phyloP scores from a whole-genome alignment of 768 basidiomycete genomes.

The Kwoniella sp. region DNA sequence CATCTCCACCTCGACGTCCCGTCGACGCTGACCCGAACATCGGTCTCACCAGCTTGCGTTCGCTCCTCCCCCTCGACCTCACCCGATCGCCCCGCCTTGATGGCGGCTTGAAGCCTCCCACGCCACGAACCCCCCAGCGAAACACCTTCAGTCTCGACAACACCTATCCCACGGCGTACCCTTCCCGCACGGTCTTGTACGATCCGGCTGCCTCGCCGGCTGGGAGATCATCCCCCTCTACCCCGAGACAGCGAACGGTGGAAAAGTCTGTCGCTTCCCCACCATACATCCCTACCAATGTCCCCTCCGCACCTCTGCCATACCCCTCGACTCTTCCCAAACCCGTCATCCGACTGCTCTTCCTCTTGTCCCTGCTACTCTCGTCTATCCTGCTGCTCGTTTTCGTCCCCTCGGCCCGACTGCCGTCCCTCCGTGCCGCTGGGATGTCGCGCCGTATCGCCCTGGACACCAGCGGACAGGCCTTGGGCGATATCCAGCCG shows the following conservation, averaged over 20 bases:
- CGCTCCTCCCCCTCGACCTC: constrained; percentile 19
- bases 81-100: constrained; percentile 13
- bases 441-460: constrained; percentile 26
- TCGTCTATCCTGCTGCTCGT: constrained; percentile 26
- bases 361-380: constrained; percentile 23
- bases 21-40: constrained; percentile 4
- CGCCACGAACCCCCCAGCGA: constrained; percentile 31
- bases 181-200: constrained; percentile 1
- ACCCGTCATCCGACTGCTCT: constrained; percentile 32
- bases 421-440: constrained; percentile 27
- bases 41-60: constrained; percentile 21
- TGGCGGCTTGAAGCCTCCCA: constrained; percentile 21
- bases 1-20: constrained; percentile 20
- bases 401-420: constrained; percentile 28
- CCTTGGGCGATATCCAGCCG: constrained; percentile 18
- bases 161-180: constrained; percentile 9
- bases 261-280: constrained; percentile 15
- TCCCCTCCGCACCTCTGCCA: constrained; percentile 15
- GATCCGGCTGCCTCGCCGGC: constrained; percentile 12
- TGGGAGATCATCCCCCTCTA: constrained; percentile 8
- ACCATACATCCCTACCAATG: constrained; percentile 12
- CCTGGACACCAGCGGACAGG: constrained; percentile 24
- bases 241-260: constrained; percentile 3
- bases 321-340: constrained; percentile 26
- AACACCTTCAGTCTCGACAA: constrained; percentile 25